Evolutionary conservation across 768 basidiomycete genomes (phyloP).

Genomic region (Exidia glandulosa): DNA sequence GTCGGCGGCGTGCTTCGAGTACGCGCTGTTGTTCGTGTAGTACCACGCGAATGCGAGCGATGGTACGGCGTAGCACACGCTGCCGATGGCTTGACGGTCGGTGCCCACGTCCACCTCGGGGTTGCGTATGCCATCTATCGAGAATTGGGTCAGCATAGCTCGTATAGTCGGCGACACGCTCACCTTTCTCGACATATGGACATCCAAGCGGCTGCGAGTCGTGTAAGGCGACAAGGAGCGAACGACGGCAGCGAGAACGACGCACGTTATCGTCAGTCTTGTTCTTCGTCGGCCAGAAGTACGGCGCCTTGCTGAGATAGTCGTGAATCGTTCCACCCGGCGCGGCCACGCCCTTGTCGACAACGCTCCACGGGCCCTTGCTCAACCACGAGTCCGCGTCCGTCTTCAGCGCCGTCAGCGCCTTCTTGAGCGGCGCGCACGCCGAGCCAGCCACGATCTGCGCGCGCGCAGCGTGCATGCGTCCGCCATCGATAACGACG

Average conservation of each 20-base stretch:
- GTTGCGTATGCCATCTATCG: background rate
- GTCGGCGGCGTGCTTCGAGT: background rate
- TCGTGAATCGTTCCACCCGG: background rate
- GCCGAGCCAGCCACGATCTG: background rate
- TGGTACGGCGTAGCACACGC: background rate
- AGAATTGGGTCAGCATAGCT: background rate
- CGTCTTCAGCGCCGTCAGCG: background rate
- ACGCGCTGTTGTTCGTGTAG: background rate
- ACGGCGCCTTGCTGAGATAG: background rate
- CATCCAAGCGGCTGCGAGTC: background rate
- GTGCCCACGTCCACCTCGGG: background rate
- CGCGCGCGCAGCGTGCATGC: background rate
- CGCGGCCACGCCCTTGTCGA: background rate
- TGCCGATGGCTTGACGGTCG: background rate
- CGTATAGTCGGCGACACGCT: background rate
- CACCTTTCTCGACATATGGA: background rate
- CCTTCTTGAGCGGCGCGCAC: background rate
- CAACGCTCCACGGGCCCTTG: background rate
- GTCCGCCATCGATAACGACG: background rate
- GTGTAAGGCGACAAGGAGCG: background rate
- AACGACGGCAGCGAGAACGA: background rate
- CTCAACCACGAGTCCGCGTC: background rate
- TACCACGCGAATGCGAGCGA: background rate
- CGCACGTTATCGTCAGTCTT: background rate
- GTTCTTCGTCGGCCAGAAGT: background rate